phyloP scores from a whole-genome alignment of 768 basidiomycete genomes.

The Russula ochroleuca region DNA sequence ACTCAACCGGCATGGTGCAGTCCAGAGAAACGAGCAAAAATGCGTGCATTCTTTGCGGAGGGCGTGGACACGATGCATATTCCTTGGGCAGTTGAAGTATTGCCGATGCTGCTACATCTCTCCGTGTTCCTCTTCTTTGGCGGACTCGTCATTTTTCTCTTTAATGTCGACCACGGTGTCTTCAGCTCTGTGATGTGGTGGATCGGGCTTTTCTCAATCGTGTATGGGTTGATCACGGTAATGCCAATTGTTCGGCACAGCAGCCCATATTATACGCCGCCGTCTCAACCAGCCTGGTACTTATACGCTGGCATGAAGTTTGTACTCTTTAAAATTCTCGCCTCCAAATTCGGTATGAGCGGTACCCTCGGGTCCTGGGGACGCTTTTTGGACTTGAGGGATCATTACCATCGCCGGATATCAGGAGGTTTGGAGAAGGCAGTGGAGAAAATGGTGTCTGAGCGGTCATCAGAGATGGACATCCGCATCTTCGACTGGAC shows the following conservation, averaged over 20 bases:
- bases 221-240: neutral
- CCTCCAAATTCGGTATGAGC: neutral
- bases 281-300: too few relatives aligned
- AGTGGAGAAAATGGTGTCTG: too few relatives aligned
- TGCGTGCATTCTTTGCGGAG: neutral
- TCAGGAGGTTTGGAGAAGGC: too few relatives aligned
- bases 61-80: neutral
- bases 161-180: neutral
- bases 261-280: too few relatives aligned
- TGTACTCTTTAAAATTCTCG: neutral
- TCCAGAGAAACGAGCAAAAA: neutral
- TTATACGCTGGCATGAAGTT: neutral
- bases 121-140: constrained; percentile 5
- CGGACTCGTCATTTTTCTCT: neutral
- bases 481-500: too few relatives aligned
- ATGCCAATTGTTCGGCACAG: neutral
- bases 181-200: neutral
- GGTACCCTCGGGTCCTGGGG: too few relatives aligned
- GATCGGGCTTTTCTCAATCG: neutral
- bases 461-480: too few relatives aligned
- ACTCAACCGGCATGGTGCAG: neutral
- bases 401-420: too few relatives aligned
- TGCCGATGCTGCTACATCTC: neutral
- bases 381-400: neutral
- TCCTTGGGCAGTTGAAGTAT: neutral